phyloP scores from a whole-genome alignment of 2,329 filamentous ascomycete genomes.

The Epichloe glyceriae region DNA sequence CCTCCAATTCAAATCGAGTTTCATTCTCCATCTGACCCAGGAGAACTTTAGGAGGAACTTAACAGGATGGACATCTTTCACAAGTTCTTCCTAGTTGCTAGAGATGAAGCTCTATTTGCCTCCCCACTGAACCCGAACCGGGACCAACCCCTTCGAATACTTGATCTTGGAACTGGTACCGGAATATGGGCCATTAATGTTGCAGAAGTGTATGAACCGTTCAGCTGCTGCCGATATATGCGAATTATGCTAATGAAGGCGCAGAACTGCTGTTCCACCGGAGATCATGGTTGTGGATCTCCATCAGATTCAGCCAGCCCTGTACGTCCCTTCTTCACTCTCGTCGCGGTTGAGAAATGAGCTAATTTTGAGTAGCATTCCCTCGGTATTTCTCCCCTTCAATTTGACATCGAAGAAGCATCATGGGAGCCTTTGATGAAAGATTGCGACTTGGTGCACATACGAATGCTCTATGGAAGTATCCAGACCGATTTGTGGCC shows the following conservation, averaged over 20 bases:
- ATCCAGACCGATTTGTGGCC: constrained; percentile 57
- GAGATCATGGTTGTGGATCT: constrained; percentile 27
- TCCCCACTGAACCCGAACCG: constrained; percentile 7
- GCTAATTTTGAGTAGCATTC: constrained; percentile 43
- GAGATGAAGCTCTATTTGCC: constrained; percentile 27
- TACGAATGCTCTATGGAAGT: constrained; percentile 67
- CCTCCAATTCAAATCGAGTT: background rate
- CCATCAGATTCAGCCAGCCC: constrained; percentile 25
- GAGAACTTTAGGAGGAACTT: constrained; percentile 44
- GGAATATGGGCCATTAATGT: constrained; percentile 88
- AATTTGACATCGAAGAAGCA: constrained; percentile 64
- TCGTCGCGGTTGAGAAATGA: background rate
- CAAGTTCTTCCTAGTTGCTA: constrained; percentile 57
- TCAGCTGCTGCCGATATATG: background rate
- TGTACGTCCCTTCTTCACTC: constrained; percentile 15
- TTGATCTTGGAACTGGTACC: constrained; percentile 71
- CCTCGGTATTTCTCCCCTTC: constrained; percentile 41
- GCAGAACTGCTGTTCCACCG: background rate
- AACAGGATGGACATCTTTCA: constrained; percentile 75
- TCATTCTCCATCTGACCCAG: background rate
- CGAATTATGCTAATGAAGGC: background rate
- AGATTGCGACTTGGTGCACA: constrained; percentile 70
- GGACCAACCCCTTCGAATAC: constrained; percentile 24
- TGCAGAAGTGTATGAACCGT: constrained; percentile 43
- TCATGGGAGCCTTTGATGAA: constrained; percentile 38